Conservation (phyloP, 441 rosid species). For the Adansonia madagascariensis region DNA sequence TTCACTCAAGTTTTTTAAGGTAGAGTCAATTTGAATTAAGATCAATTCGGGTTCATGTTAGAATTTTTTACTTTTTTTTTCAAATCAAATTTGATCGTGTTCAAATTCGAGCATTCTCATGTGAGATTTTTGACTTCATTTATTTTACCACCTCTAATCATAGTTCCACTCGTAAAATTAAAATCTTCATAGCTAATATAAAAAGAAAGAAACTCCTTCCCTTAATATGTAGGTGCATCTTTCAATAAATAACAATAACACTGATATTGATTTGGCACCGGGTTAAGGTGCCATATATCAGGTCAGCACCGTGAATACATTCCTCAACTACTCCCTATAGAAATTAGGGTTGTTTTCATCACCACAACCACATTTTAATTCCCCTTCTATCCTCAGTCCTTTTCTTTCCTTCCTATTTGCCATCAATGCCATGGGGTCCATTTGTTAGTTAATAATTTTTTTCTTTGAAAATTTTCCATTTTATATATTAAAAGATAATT, state of each 20-base stretch:
- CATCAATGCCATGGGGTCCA: slow-evolving; percentile 36
- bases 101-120: no score
- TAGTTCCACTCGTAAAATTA: no score
- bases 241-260: background rate
- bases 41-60: no score
- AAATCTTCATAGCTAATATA: no score
- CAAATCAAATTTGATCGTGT: no score
- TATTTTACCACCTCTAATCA: no score
- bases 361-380: background rate
- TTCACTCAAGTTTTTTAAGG: no score
- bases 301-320: background rate
- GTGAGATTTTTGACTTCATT: no score
- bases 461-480: background rate
- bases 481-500: no score
- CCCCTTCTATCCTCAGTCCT: slow-evolving; percentile 19
- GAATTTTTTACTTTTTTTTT: no score
- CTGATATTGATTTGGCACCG: background rate
- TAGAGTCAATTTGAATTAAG: no score
- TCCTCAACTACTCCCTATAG: background rate
- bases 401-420: slow-evolving; percentile 20
- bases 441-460: slow-evolving; percentile 20
- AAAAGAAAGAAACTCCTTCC: no score
- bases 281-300: background rate
- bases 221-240: background rate
- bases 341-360: background rate